phyloP scores from a whole-genome alignment of 2,329 filamentous ascomycete genomes.

The Xylaria sp. region DNA sequence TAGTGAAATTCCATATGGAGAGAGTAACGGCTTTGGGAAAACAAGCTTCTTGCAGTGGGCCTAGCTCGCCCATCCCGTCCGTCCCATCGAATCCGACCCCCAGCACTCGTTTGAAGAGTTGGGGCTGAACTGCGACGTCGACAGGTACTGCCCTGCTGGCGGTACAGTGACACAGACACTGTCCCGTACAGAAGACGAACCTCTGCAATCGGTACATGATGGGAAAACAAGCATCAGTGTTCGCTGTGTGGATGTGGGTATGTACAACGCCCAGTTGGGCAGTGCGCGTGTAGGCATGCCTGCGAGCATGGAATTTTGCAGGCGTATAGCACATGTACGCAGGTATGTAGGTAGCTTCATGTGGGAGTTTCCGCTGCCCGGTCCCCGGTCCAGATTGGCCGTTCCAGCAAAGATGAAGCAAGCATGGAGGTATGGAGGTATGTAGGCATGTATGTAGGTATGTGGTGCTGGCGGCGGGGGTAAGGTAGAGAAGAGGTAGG shows the following conservation, averaged over 20 bases:
- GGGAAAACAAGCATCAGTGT: not conserved
- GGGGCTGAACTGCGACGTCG: not conserved
- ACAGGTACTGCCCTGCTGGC: not conserved
- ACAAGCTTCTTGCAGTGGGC: not conserved
- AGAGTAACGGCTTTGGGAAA: not conserved
- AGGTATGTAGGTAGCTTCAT: conserved; percentile 3
- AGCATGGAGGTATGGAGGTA: conserved; percentile 11
- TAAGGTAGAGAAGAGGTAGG: conserved; percentile 18
- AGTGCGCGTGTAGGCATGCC: not conserved
- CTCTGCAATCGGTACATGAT: not conserved
- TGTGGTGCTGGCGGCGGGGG: conserved; percentile 14
- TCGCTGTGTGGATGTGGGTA: not conserved
- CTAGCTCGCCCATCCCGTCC: not conserved
- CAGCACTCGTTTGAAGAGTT: not conserved
- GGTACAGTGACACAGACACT: not conserved
- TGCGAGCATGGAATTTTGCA: not conserved
- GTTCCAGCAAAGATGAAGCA: conserved; percentile 7
- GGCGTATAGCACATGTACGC: not conserved
- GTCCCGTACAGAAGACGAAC: not conserved
- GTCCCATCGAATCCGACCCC: not conserved
- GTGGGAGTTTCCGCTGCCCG: not conserved
- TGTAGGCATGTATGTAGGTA: conserved; percentile 17
- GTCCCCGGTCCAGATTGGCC: not conserved
- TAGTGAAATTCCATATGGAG: not conserved
- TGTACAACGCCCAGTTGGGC: not conserved